Percentiles rank a stretch among this genome's conserved stretches.
phyloP scores from a whole-genome alignment of 2,329 filamentous ascomycete species.

The Colletotrichum lindemuthianum region DNA sequence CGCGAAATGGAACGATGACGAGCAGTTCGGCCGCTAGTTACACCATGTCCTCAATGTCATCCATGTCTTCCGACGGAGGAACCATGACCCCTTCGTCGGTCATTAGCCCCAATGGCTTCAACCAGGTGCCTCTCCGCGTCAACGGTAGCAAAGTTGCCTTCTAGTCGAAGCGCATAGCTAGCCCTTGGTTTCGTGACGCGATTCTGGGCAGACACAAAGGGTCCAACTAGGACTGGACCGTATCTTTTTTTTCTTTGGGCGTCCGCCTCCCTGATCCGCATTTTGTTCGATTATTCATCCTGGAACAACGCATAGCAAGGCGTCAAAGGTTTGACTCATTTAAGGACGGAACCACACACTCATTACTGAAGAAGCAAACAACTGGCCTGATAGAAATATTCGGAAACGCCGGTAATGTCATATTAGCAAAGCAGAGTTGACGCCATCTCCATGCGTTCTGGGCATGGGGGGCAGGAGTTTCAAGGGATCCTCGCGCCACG shows the following conservation, averaged over 20 bases:
- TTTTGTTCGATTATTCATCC: slow-evolving; percentile 25
- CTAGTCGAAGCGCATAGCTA: slow-evolving; percentile 40
- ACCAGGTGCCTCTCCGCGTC: slow-evolving; percentile 43
- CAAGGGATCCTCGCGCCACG: slow-evolving; percentile 5
- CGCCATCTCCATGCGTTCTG: slow-evolving; percentile 24
- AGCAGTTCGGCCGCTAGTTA: slow-evolving; percentile 42
- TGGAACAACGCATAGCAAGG: slow-evolving; percentile 34
- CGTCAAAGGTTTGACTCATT: slow-evolving; percentile 29
- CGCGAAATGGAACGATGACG: slow-evolving; percentile 59
- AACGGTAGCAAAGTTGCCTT: slow-evolving; percentile 52
- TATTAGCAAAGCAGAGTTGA: slow-evolving; percentile 23
- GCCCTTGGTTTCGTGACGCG: slow-evolving; percentile 34
- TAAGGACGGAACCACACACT: slow-evolving; percentile 31
- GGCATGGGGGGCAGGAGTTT: slow-evolving; percentile 13
- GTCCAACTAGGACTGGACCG: background rate
- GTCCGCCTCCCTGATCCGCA: slow-evolving; percentile 20
- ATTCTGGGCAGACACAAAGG: slow-evolving; percentile 21
- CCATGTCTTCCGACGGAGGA: slow-evolving; percentile 52
- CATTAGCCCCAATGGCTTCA: slow-evolving; percentile 45
- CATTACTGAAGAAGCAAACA: slow-evolving; percentile 21
- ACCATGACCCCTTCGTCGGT: slow-evolving; percentile 45
- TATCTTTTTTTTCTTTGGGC: background rate
- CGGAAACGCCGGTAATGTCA: slow-evolving; percentile 30
- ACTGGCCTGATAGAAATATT: slow-evolving; percentile 14
- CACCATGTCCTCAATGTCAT: slow-evolving; percentile 48